These are phyloP conservation scores for Dryas alaskensis DNA, from an alignment of 306 rosid genomes.

Conservation along the genomic window DNA sequence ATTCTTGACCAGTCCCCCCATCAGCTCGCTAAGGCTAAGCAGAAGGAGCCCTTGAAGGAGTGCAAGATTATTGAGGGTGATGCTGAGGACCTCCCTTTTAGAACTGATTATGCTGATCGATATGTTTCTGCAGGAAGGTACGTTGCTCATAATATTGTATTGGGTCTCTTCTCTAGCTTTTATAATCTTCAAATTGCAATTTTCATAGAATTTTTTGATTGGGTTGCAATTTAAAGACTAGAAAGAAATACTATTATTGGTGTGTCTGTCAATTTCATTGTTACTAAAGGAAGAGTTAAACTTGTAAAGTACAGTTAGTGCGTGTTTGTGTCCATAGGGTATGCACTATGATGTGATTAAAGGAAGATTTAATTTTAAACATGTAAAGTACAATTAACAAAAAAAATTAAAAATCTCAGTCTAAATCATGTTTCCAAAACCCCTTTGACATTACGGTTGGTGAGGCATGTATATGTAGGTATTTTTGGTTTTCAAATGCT, in stretches of 20 bases:
- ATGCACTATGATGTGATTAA: background rate
- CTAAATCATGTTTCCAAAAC: background rate
- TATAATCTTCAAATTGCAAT: background rate
- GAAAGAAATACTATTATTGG: background rate
- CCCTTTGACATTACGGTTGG: background rate
- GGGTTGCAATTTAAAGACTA: background rate
- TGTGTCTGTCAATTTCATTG: background rate
- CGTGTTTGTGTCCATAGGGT: background rate
- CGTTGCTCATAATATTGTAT: conserved; percentile 1
- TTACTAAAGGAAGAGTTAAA: background rate
- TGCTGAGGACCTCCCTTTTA: conserved; percentile 88
- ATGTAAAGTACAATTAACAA: background rate
- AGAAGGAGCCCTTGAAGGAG: conserved; percentile 80
- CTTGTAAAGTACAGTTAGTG: background rate
- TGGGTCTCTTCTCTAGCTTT: background rate
- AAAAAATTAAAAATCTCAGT: background rate
- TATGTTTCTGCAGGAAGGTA: conserved; percentile 94
- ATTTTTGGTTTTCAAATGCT: background rate
- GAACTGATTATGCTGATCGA: conserved; percentile 86
- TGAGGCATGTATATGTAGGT: background rate
- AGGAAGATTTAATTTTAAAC: background rate
- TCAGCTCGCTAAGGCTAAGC: conserved; percentile 90
- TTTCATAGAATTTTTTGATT: background rate
- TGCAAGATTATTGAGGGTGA: conserved; percentile 88
- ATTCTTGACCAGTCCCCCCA: conserved; percentile 94